These are phyloP conservation scores for Heterotrichella gracilis DNA, from an alignment of 352 stramenopile genomes.

Conservation along the genomic window DNA sequence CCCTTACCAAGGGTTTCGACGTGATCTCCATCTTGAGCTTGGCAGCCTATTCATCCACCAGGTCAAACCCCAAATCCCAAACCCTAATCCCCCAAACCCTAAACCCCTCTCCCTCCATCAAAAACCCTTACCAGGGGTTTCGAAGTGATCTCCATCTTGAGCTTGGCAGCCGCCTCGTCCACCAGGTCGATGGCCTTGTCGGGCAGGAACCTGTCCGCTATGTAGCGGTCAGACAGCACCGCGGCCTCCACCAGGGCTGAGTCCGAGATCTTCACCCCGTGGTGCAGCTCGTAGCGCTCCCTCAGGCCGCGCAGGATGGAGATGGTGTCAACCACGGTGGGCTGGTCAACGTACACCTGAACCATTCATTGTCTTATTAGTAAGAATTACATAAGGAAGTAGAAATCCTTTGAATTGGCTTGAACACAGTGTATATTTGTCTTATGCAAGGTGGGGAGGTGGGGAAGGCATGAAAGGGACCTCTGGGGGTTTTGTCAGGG, in stretches of 20 bases:
- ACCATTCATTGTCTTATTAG: too few species aligned
- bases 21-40: conserved; percentile 12
- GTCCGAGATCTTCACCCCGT: conserved; percentile 70
- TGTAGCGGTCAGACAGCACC: conserved; percentile 60
- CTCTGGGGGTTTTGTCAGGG: too few species aligned
- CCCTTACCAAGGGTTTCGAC: too few species aligned
- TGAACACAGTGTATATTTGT: too few species aligned
- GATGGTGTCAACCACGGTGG: conserved; percentile 61
- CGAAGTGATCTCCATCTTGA: neutral
- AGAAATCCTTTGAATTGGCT: too few species aligned
- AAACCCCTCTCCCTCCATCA: too few species aligned
- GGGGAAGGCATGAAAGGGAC: too few species aligned
- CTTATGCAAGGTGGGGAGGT: too few species aligned
- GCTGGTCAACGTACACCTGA: conserved; percentile 65
- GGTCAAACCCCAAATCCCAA: too few species aligned
- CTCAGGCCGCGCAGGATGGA: conserved; percentile 71
- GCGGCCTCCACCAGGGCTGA: conserved; percentile 57
- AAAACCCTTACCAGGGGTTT: too few species aligned
- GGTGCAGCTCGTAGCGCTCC: conserved; percentile 73
- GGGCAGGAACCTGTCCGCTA: conserved; percentile 51
- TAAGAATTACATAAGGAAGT: too few species aligned
- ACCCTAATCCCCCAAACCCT: too few species aligned
- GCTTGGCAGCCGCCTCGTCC: conserved; percentile 45
- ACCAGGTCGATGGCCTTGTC: conserved; percentile 73
- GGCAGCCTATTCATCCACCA: conserved; percentile 58